These are phyloP conservation scores for Nicotiana tabacum DNA, from an alignment of 257 asterid genomes.

Conservation along the genomic window DNA sequence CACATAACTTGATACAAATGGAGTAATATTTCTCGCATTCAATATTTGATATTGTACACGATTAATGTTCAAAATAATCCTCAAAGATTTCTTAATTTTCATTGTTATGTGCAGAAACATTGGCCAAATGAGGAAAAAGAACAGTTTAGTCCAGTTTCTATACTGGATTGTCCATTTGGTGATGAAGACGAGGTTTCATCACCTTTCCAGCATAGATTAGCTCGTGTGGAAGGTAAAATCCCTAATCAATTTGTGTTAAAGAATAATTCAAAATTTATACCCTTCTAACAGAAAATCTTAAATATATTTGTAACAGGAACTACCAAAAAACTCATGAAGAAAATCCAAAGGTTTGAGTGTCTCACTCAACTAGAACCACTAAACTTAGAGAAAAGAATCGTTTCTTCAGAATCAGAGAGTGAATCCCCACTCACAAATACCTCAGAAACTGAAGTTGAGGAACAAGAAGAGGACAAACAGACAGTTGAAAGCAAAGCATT, in stretches of 20 bases:
- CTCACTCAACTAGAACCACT: conserved; percentile 60
- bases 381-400: conserved; percentile 42
- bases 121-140: conserved; percentile 65
- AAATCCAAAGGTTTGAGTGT: conserved; percentile 51
- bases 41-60: not conserved
- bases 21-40: too few relatives aligned
- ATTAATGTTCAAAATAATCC: not conserved
- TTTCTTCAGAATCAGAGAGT: conserved; percentile 34
- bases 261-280: not conserved
- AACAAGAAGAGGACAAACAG: conserved; percentile 17
- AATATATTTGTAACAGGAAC: conserved; percentile 35
- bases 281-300: not conserved
- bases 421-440: conserved; percentile 30
- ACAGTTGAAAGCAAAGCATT: conserved; percentile 13
- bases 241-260: not conserved
- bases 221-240: conserved; percentile 46
- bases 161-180: conserved; percentile 72
- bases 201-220: conserved; percentile 47
- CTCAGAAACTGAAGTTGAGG: conserved; percentile 20
- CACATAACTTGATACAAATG: too few relatives aligned
- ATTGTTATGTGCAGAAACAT: conserved; percentile 31
- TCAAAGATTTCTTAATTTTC: not conserved
- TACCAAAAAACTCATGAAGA: conserved; percentile 51
- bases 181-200: conserved; percentile 82
- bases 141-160: conserved; percentile 84